Conservation (phyloP, 345 rosid genomes). For the Sisymbrium irio region DNA sequence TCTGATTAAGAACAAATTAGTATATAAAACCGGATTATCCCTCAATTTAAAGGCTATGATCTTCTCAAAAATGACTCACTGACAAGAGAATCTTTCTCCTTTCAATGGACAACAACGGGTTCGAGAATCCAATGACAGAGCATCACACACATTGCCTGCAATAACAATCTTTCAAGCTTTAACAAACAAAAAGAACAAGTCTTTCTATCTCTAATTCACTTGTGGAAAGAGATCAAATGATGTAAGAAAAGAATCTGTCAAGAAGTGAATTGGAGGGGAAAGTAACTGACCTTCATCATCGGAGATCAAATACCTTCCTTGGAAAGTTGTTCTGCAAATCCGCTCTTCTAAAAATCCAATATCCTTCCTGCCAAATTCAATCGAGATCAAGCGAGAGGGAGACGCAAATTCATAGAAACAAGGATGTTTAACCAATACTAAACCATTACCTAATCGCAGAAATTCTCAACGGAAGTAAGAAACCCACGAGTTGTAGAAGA, state of each 20-base stretch:
- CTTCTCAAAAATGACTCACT: constrained; percentile 52
- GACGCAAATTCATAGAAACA: neutral
- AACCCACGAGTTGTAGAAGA: constrained; percentile 37
- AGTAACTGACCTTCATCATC: constrained; percentile 66
- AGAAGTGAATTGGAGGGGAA: neutral
- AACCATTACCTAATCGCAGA: constrained; percentile 52
- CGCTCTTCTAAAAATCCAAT: constrained; percentile 48
- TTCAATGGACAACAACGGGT: constrained; percentile 79
- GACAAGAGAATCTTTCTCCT: constrained; percentile 90
- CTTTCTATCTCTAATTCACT: neutral
- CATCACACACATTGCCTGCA: constrained; percentile 85
- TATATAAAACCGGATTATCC: neutral
- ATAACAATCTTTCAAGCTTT: constrained; percentile 4
- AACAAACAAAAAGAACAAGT: neutral
- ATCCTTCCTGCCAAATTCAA: constrained; percentile 50
- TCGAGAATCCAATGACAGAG: constrained; percentile 66
- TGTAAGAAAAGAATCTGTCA: neutral
- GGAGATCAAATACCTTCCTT: constrained; percentile 80
- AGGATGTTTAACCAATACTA: neutral
- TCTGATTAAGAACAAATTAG: constrained; percentile 6
- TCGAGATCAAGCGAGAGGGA: neutral
- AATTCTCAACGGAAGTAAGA: constrained; percentile 32
- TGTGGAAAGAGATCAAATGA: neutral
- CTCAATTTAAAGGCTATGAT: neutral
- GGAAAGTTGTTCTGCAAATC: constrained; percentile 71